phyloP scores from a whole-genome alignment of 164 flowering plant species.

The Umbilicus rupestris region DNA sequence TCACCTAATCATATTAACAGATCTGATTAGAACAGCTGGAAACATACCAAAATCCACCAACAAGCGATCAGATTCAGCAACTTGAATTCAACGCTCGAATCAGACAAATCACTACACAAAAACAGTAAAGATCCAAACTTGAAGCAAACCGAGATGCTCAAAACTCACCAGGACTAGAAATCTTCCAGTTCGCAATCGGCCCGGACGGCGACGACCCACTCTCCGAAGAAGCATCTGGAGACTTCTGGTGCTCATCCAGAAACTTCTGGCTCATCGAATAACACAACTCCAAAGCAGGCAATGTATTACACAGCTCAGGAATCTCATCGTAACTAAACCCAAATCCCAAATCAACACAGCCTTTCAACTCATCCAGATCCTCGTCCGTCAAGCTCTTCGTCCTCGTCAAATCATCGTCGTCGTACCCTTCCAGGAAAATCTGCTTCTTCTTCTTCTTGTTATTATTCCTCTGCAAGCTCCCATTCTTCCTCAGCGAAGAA shows the following conservation, averaged over 20 bases:
- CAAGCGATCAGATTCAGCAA: no score
- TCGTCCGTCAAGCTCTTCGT: slow-evolving; percentile 73
- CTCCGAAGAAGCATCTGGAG: slow-evolving; percentile 22
- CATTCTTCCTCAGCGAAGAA: slow-evolving; percentile 2
- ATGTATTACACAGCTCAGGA: slow-evolving; percentile 76
- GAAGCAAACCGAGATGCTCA: slow-evolving; percentile 9
- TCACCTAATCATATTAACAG: slow-evolving; percentile 44
- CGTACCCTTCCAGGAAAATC: slow-evolving; percentile 67
- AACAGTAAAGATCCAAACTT: not conserved
- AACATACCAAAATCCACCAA: slow-evolving; percentile 31
- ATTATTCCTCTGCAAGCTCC: slow-evolving; percentile 14
- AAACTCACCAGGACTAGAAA: slow-evolving; percentile 76
- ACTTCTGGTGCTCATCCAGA: slow-evolving; percentile 50
- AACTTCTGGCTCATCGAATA: slow-evolving; percentile 84
- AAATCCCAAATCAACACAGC: slow-evolving; percentile 83
- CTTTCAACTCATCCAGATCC: slow-evolving; percentile 74
- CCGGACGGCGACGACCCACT: slow-evolving; percentile 20
- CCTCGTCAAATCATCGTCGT: slow-evolving; percentile 44
- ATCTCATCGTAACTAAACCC: slow-evolving; percentile 84
- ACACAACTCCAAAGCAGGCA: slow-evolving; percentile 89
- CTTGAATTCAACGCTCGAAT: no score
- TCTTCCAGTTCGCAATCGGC: slow-evolving; percentile 76
- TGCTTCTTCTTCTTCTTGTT: slow-evolving; percentile 45
- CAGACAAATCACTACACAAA: slow-evolving; percentile 30
- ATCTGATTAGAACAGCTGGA: slow-evolving; percentile 23